These are phyloP conservation scores for Aspergillus affinis DNA, from an alignment of 495 filamentous ascomycete genomes.

Conservation along the genomic window DNA sequence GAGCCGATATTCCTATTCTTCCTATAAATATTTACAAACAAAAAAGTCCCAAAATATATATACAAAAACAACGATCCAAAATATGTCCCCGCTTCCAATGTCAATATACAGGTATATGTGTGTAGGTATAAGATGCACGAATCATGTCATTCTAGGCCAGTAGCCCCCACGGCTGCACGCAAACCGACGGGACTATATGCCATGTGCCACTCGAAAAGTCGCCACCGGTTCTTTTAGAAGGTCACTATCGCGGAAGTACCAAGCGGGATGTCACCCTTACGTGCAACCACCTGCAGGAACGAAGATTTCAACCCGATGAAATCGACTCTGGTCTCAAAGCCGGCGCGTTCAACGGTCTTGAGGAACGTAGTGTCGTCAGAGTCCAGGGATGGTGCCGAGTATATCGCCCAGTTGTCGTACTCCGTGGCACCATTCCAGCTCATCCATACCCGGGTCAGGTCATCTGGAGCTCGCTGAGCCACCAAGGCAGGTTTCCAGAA, in stretches of 20 bases:
- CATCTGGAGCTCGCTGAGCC: conserved; percentile 18
- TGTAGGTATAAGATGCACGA: neutral
- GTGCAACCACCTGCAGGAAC: conserved; percentile 35
- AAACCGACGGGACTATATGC: neutral
- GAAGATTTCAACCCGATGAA: conserved; percentile 22
- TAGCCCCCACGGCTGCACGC: neutral
- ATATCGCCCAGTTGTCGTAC: conserved; percentile 39
- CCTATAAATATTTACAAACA: neutral
- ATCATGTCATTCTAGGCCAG: neutral
- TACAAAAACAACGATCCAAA: neutral
- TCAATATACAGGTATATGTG: neutral
- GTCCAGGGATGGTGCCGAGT: conserved; percentile 24
- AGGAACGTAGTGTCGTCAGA: conserved; percentile 24
- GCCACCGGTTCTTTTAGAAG: conserved; percentile 16
- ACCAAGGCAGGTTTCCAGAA: conserved; percentile 36
- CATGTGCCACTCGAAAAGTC: conserved; percentile 1
- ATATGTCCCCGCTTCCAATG: neutral
- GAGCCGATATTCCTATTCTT: neutral
- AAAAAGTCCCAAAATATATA: neutral
- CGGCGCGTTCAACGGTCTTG: conserved; percentile 25
- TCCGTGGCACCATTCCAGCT: conserved; percentile 48
- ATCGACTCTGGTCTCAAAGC: conserved; percentile 34
- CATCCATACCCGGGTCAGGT: conserved; percentile 27
- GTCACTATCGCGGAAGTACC: conserved; percentile 25
- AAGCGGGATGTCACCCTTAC: conserved; percentile 29